Percentiles rank a stretch among this genome's conserved stretches.
Conservation (phyloP, 169 alveolate genomes). For the Cyclospora cayetanensis region DNA sequence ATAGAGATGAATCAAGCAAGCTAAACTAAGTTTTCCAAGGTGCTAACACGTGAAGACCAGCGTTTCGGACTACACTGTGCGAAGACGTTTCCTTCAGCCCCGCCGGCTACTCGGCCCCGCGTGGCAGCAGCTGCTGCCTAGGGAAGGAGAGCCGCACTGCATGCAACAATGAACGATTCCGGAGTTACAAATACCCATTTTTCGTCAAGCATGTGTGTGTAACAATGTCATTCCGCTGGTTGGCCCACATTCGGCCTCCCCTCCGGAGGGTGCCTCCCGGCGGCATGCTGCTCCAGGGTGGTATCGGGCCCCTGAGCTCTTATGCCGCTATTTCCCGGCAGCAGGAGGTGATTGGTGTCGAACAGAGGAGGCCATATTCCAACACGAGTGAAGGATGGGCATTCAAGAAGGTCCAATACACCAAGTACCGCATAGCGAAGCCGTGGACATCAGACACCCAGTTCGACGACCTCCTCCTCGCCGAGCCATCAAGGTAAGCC, state of each 20-base stretch:
- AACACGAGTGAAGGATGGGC: slow-evolving; percentile 68
- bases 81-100: no score
- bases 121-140: no score
- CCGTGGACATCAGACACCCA: slow-evolving; percentile 86
- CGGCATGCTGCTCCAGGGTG: slow-evolving; percentile 20
- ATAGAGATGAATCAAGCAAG: no score
- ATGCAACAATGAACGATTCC: no score
- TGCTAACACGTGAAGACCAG: no score
- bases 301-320: neutral
- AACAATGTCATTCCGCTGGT: slow-evolving; percentile 22
- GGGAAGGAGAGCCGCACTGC: no score
- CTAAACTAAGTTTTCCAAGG: no score
- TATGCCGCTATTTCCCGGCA: neutral
- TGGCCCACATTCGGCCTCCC: slow-evolving; percentile 48
- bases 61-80: no score
- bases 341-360: neutral
- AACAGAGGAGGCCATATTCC: slow-evolving; percentile 48
- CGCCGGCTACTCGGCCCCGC: no score
- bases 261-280: slow-evolving; percentile 50
- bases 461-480: slow-evolving; percentile 85
- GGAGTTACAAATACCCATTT: no score
- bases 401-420: slow-evolving; percentile 78
- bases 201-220: slow-evolving; percentile 29
- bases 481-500: slow-evolving; percentile 85
- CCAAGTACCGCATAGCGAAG: slow-evolving; percentile 87